Percentiles rank a stretch among this genome's conserved stretches.
These are phyloP conservation scores for Calonectria pteridis DNA, from an alignment of 2,329 filamentous ascomycete species.

Conservation along the genomic window DNA sequence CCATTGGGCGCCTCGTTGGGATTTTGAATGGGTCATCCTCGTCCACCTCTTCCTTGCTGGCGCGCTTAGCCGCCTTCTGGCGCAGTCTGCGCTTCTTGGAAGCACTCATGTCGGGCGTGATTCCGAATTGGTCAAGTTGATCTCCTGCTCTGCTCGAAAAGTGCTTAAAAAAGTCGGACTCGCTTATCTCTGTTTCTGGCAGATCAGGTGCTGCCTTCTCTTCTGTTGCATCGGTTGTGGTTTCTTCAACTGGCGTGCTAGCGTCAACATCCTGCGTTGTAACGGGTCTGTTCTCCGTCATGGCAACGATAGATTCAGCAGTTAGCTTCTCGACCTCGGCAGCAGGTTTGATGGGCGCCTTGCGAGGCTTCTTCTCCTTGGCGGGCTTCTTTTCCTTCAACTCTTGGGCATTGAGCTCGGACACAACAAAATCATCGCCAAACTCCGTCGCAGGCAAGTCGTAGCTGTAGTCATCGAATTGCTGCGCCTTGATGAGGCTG, in stretches of 20 bases:
- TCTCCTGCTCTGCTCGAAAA: slow-evolving; percentile 21
- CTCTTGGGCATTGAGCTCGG: slow-evolving; percentile 18
- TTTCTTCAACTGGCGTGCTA: background rate
- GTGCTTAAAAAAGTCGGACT: slow-evolving; percentile 17
- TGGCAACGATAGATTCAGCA: background rate
- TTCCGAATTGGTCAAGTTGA: slow-evolving; percentile 19
- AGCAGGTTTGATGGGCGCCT: background rate
- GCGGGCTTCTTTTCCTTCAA: background rate
- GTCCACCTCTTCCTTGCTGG: background rate
- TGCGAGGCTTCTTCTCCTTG: background rate
- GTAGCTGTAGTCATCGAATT: slow-evolving; percentile 44
- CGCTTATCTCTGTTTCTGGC: background rate
- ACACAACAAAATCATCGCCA: slow-evolving; percentile 40
- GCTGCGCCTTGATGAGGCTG: slow-evolving; percentile 42
- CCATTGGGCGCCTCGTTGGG: background rate
- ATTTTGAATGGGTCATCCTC: slow-evolving; percentile 22
- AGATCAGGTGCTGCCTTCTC: background rate
- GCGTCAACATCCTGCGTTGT: background rate
- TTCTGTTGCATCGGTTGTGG: background rate
- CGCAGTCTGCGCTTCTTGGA: background rate
- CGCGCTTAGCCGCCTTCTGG: background rate
- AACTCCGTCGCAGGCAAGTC: slow-evolving; percentile 43
- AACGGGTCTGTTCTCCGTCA: background rate
- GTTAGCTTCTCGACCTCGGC: background rate
- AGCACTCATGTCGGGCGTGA: background rate